These are phyloP conservation scores for Trichocladium antarcticum DNA, from an alignment of 495 filamentous ascomycete genomes.

Conservation along the genomic window DNA sequence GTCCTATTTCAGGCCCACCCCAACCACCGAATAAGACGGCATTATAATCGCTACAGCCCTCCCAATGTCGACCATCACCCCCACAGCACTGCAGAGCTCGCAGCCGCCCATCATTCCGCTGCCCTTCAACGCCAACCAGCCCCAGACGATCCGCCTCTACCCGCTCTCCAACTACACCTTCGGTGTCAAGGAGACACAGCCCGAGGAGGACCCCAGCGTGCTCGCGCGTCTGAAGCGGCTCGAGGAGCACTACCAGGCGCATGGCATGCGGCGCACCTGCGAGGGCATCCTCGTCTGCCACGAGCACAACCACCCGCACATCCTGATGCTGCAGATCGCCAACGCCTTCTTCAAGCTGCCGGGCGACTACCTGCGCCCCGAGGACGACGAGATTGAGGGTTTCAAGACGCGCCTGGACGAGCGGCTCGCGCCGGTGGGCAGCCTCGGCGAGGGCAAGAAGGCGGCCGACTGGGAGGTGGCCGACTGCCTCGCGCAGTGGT, in stretches of 20 bases:
- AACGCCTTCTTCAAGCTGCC: slow-evolving; percentile 99
- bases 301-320: slow-evolving; percentile 96
- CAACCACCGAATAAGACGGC: too few species aligned
- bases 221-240: slow-evolving; percentile 82
- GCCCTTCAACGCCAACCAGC: slow-evolving; percentile 79
- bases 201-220: slow-evolving; percentile 93
- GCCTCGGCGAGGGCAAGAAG: slow-evolving; percentile 74
- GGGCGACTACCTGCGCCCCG: slow-evolving; percentile 84
- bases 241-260: slow-evolving; percentile 81
- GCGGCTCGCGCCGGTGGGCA: slow-evolving; percentile 80
- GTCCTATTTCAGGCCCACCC: too few species aligned
- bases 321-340: slow-evolving; percentile 96
- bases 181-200: slow-evolving; percentile 93
- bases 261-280: slow-evolving; percentile 95
- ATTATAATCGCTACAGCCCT: background rate
- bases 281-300: slow-evolving; percentile 96
- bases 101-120: slow-evolving; percentile 69
- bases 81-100: slow-evolving; percentile 57
- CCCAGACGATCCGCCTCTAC: slow-evolving; percentile 82
- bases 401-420: slow-evolving; percentile 91
- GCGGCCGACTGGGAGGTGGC: slow-evolving; percentile 89
- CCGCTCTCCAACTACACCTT: slow-evolving; percentile 98
- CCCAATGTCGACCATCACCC: slow-evolving; percentile 66
- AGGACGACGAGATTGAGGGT: slow-evolving; percentile 83
- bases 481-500: slow-evolving; percentile 95